Percentiles rank a stretch among this genome's conserved stretches.
These are phyloP conservation scores for Phytophthora pistaciae DNA, from an alignment of 352 stramenopile genomes.

Conservation along the genomic window DNA sequence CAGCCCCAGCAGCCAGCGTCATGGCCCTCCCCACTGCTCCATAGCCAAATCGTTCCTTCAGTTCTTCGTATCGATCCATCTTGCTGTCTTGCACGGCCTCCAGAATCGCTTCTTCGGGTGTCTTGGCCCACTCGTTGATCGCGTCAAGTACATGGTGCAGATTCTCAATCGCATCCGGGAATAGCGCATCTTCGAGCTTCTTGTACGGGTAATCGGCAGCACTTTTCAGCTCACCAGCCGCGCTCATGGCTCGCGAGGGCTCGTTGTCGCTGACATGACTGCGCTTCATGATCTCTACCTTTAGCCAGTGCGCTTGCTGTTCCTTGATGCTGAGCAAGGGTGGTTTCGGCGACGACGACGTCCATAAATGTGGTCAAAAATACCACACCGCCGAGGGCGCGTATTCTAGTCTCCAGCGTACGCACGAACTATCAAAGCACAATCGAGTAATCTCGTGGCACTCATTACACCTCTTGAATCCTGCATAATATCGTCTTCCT, in stretches of 20 bases:
- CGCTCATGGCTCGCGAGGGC: background rate
- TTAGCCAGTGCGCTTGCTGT: too few species aligned
- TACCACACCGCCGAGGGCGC: background rate
- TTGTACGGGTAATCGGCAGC: background rate
- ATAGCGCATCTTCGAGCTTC: background rate
- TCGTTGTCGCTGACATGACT: background rate
- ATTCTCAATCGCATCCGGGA: background rate
- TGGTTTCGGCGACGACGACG: background rate
- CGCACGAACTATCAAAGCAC: too few species aligned
- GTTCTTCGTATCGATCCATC: background rate
- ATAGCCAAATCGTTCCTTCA: background rate
- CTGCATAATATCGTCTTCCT: too few species aligned
- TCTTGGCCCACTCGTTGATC: slow-evolving; percentile 3
- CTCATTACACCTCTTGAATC: too few species aligned
- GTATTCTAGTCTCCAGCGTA: background rate
- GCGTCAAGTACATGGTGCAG: background rate
- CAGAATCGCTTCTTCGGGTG: background rate
- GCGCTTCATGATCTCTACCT: background rate
- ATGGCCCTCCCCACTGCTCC: background rate
- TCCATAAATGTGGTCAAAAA: too few species aligned
- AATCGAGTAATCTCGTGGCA: too few species aligned
- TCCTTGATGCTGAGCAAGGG: too few species aligned
- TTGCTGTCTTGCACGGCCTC: background rate
- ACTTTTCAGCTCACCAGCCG: background rate
- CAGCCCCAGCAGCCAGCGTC: background rate